A percentile compares a stretch with the other conserved stretches of the same genome.
phyloP scores from a whole-genome alignment of 176 grass and related monocot species.

The Avena sativa region DNA sequence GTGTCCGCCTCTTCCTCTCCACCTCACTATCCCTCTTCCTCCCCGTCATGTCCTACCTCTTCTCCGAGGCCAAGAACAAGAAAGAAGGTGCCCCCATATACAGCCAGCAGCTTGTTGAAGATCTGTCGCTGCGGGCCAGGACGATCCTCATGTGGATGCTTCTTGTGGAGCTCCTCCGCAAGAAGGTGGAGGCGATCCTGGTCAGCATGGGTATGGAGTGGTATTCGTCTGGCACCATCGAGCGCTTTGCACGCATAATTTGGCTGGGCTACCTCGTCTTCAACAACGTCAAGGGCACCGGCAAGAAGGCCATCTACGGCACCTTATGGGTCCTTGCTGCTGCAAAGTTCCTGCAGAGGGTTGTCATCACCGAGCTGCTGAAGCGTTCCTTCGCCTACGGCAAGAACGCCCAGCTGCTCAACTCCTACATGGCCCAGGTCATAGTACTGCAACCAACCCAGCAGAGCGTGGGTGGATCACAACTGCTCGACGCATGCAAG shows the following conservation, averaged over 20 bases:
- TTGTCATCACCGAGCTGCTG: neutral
- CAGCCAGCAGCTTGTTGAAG: too few species aligned
- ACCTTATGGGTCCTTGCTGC: neutral
- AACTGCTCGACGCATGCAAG: too few species aligned
- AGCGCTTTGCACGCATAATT: neutral
- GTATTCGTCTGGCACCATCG: too few species aligned
- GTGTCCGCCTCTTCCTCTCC: neutral
- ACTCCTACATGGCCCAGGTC: too few species aligned
- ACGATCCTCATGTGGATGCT: neutral
- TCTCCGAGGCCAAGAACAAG: constrained; percentile 12
- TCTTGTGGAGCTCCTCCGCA: constrained; percentile 26
- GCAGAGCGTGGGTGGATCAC: too few species aligned
- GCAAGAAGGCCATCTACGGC: neutral
- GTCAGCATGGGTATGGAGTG: too few species aligned
- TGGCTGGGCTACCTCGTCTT: neutral
- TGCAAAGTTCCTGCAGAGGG: neutral
- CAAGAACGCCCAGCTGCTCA: neutral
- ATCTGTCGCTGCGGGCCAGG: neutral
- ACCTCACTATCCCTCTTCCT: neutral
- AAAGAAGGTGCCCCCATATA: neutral
- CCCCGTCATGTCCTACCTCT: constrained; percentile 15
- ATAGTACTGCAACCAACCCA: too few species aligned
- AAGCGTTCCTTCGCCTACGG: neutral
- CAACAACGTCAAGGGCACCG: neutral
- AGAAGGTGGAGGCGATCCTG: neutral